phyloP scores from a whole-genome alignment of 1,284 basidiomycete species.

The Inonotus obliquus region DNA sequence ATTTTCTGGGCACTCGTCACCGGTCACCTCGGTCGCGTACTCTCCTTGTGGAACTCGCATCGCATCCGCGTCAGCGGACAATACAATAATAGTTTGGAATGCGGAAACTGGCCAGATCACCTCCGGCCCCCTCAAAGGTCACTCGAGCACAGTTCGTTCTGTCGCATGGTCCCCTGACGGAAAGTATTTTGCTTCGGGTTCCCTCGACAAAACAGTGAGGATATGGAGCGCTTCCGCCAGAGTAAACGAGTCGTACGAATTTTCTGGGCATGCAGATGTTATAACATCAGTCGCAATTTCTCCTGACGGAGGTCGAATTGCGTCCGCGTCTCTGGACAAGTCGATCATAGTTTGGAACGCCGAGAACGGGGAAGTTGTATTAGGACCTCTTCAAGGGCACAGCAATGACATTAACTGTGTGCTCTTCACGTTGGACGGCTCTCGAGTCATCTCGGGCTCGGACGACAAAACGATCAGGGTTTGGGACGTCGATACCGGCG shows the following conservation, averaged over 20 bases:
- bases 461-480: not conserved
- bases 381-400: not conserved
- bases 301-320: not conserved
- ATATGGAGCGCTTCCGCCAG: slow-evolving; percentile 12
- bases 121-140: not conserved
- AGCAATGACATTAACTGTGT: not conserved
- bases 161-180: not conserved
- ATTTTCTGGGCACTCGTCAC: not conserved
- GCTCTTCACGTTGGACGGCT: slow-evolving; percentile 11
- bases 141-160: not conserved
- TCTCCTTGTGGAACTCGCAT: slow-evolving; percentile 17
- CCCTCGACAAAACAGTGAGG: slow-evolving; percentile 14
- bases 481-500: not conserved
- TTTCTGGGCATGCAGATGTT: not conserved
- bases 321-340: not conserved
- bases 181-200: slow-evolving; percentile 9
- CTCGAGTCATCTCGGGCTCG: slow-evolving; percentile 15
- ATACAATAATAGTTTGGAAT: not conserved
- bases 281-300: slow-evolving; percentile 11
- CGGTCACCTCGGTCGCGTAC: slow-evolving; percentile 11
- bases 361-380: not conserved
- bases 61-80: not conserved
- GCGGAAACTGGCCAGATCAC: not conserved
- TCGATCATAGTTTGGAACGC: slow-evolving; percentile 9
- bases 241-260: not conserved